These are phyloP conservation scores for Glycine soja DNA, from an alignment of 306 rosid species.

Conservation along the genomic window DNA sequence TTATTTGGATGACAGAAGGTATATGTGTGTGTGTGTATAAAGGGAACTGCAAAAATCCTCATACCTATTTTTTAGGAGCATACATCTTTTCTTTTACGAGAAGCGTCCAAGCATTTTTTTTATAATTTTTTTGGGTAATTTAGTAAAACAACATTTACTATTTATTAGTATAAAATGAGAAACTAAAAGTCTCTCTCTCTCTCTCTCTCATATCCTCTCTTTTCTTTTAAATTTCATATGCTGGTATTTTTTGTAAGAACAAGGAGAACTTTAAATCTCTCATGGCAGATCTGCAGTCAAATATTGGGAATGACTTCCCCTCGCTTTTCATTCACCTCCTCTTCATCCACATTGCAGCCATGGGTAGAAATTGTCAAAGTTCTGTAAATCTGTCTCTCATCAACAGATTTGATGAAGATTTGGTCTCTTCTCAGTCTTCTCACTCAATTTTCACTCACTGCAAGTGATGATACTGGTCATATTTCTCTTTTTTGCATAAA, in stretches of 20 bases:
- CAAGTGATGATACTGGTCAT: neutral
- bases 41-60: neutral
- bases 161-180: neutral
- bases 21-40: neutral
- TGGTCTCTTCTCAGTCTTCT: neutral
- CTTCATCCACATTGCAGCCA: neutral
- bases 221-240: neutral
- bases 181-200: neutral
- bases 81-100: neutral
- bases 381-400: neutral
- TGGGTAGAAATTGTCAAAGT: slow-evolving; percentile 23
- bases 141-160: neutral
- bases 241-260: neutral
- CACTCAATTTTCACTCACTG: neutral
- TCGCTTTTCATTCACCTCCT: slow-evolving; percentile 12
- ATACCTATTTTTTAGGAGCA: neutral
- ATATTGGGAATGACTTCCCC: neutral
- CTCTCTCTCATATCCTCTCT: neutral
- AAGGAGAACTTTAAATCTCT: neutral
- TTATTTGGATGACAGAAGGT: too few species aligned
- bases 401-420: slow-evolving; percentile 15
- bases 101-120: neutral
- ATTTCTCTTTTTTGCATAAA: slow-evolving; percentile 4
- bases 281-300: too few species aligned
- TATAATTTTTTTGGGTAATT: neutral